phyloP scores from a whole-genome alignment of 192 early-diverging fungal genomes.

The Podila minutissima region DNA sequence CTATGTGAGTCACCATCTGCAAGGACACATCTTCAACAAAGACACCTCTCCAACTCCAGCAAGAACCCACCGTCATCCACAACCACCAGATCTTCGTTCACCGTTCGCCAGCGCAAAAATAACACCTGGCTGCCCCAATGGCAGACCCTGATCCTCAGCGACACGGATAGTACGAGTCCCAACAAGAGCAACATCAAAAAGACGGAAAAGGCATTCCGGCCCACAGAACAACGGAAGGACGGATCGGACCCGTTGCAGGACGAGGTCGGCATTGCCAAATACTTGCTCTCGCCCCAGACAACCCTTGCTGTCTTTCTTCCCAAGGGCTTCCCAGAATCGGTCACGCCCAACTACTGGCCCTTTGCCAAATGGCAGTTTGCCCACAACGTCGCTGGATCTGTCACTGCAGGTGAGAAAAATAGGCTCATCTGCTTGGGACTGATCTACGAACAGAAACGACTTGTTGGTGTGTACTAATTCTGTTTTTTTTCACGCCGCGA shows the following conservation, averaged over 20 bases:
- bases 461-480: not conserved
- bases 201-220: not conserved
- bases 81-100: not conserved
- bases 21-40: too few relatives aligned
- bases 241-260: conserved; percentile 6
- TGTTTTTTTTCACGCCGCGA: not conserved
- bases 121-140: not conserved
- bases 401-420: conserved; percentile 67
- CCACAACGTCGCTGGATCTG: conserved; percentile 79
- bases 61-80: not conserved
- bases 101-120: not conserved
- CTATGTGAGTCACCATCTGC: too few relatives aligned
- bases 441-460: not conserved
- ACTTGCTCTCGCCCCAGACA: conserved; percentile 35
- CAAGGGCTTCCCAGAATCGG: conserved; percentile 75
- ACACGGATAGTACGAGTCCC: not conserved
- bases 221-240: not conserved
- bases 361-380: conserved; percentile 85
- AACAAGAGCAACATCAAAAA: not conserved
- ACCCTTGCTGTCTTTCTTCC: conserved; percentile 73
- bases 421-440: not conserved
- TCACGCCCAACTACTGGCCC: conserved; percentile 76
- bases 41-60: not conserved
- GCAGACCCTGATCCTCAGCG: not conserved
- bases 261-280: conserved; percentile 3